These are phyloP conservation scores for Pseudotulostoma volvatum DNA, from an alignment of 495 filamentous ascomycete genomes.

Conservation along the genomic window DNA sequence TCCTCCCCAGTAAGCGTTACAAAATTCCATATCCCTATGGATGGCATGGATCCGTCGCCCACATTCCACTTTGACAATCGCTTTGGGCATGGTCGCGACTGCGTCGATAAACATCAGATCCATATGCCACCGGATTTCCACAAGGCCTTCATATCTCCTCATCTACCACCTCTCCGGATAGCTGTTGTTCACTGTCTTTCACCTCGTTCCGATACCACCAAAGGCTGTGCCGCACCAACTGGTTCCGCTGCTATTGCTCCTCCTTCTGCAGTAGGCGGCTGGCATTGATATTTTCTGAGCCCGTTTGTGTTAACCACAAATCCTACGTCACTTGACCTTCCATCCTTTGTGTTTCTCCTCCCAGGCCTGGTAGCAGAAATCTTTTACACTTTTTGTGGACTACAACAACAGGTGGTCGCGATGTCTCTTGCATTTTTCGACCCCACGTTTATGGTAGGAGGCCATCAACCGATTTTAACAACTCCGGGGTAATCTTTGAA, in stretches of 20 bases:
- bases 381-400: neutral
- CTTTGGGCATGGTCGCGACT: constrained; percentile 11
- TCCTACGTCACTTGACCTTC: neutral
- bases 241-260: constrained; percentile 11
- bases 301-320: neutral
- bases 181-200: constrained; percentile 15
- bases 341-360: neutral
- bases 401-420: neutral
- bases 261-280: constrained; percentile 10
- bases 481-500: constrained; percentile 2
- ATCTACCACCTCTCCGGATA: constrained; percentile 15
- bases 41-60: constrained; percentile 13
- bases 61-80: constrained; percentile 10
- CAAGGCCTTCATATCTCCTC: constrained; percentile 10
- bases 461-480: neutral
- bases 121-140: constrained; percentile 10
- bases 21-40: constrained; percentile 14
- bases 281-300: neutral
- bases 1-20: too few relatives aligned
- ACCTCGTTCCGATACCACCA: constrained; percentile 18
- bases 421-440: neutral
- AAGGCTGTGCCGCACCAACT: constrained; percentile 12
- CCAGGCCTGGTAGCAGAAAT: neutral
- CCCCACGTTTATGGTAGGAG: neutral
- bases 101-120: constrained; percentile 13